Conservation (phyloP, 2,329 filamentous ascomycete species). For the Thielaviopsis euricoi region DNA sequence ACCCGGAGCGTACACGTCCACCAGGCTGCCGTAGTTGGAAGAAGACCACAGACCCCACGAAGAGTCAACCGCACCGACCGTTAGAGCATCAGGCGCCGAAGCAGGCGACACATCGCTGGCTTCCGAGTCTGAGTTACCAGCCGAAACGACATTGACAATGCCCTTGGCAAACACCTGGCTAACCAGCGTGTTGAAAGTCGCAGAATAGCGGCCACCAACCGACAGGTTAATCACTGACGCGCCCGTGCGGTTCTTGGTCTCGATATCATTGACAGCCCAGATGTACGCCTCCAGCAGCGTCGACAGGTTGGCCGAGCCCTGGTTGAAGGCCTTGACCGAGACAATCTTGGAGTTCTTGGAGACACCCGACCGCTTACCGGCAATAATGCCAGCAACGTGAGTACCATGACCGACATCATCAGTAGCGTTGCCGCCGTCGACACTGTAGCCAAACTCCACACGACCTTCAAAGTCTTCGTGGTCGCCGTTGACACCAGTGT, state of each 20-base stretch:
- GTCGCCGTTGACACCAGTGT: constrained; percentile 15
- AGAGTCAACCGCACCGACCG: constrained; percentile 19
- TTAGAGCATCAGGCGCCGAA: constrained; percentile 15
- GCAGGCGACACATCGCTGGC: constrained; percentile 13
- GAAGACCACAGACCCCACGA: constrained; percentile 21
- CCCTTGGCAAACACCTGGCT: constrained; percentile 15
- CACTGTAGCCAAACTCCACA: constrained; percentile 15
- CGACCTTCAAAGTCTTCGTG: constrained; percentile 16
- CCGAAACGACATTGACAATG: constrained; percentile 24
- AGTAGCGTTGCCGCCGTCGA: constrained; percentile 15
- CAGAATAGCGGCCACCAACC: constrained; percentile 16
- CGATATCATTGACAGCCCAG: constrained; percentile 22
- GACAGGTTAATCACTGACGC: constrained; percentile 30
- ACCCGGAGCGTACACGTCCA: constrained; percentile 31
- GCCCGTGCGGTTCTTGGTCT: constrained; percentile 15
- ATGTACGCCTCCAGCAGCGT: constrained; percentile 19
- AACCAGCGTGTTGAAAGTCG: constrained; percentile 12
- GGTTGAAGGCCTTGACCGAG: constrained; percentile 29
- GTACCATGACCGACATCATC: constrained; percentile 27
- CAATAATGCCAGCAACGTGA: constrained; percentile 17
- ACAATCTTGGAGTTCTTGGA: constrained; percentile 28
- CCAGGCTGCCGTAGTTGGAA: constrained; percentile 28
- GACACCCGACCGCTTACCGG: constrained; percentile 16
- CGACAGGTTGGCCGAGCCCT: constrained; percentile 16
- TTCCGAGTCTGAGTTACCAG: constrained; percentile 15